Percentiles rank a stretch among this genome's conserved stretches.
Conservation (phyloP, 768 basidiomycete species). For the Lyophyllum atratum region DNA sequence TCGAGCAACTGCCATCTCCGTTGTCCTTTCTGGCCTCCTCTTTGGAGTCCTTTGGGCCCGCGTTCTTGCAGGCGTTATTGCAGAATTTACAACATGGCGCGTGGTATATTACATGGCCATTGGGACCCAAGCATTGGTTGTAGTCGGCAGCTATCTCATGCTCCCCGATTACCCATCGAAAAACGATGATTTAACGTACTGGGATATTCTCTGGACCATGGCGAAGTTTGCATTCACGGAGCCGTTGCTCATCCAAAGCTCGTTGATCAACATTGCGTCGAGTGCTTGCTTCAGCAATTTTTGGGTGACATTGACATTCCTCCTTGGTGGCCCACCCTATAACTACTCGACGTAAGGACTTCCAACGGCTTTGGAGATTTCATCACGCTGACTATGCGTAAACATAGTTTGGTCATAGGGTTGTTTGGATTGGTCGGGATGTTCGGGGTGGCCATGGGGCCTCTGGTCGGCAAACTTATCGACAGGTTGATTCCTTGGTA, state of each 20-base stretch:
- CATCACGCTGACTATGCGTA: not conserved
- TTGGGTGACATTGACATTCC: constrained; percentile 81
- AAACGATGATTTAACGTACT: constrained; percentile 64
- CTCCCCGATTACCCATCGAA: constrained; percentile 88
- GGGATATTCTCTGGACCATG: constrained; percentile 74
- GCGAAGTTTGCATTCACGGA: constrained; percentile 75
- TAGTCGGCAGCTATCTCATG: constrained; percentile 58
- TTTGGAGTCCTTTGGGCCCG: constrained; percentile 76
- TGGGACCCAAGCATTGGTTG: constrained; percentile 63
- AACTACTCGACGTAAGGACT: constrained; percentile 66
- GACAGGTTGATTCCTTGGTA: constrained; percentile 80
- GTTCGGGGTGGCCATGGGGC: constrained; percentile 70
- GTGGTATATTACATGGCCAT: constrained; percentile 80
- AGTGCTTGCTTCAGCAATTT: constrained; percentile 62
- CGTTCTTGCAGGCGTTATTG: constrained; percentile 74
- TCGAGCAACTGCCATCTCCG: constrained; percentile 74
- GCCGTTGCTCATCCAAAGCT: constrained; percentile 72
- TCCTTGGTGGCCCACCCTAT: constrained; percentile 77
- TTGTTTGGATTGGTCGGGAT: constrained; percentile 76
- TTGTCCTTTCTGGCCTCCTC: constrained; percentile 68
- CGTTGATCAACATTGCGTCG: constrained; percentile 60
- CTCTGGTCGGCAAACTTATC: constrained; percentile 66
- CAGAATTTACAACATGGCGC: constrained; percentile 69
- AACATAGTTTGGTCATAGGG: constrained; percentile 54
- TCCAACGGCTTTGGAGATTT: not conserved